These are phyloP conservation scores for Parietichytrium sp. DNA, from an alignment of 108 stramenopile genomes.

Conservation along the genomic window DNA sequence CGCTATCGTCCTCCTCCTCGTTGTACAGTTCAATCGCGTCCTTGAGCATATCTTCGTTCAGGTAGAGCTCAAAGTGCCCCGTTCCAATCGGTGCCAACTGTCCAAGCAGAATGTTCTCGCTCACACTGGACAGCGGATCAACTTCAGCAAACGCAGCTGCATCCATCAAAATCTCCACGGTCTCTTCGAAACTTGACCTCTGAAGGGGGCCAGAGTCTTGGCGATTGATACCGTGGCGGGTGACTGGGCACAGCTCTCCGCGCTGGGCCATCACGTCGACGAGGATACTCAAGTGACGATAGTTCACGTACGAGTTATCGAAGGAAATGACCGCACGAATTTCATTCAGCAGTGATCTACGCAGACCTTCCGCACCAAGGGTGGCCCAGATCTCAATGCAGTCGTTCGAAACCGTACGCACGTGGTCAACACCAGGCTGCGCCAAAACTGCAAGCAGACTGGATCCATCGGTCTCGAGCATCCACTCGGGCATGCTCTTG, in stretches of 20 bases:
- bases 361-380: constrained; percentile 93
- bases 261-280: constrained; percentile 98
- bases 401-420: constrained; percentile 86
- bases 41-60: constrained; percentile 87
- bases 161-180: constrained; percentile 96
- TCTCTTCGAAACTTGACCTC: constrained; percentile 95
- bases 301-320: constrained; percentile 97
- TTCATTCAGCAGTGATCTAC: constrained; percentile 77
- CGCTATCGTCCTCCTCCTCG: constrained; percentile 71
- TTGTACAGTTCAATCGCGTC: constrained; percentile 83
- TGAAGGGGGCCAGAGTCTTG: constrained; percentile 90
- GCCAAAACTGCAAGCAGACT: constrained; percentile 89
- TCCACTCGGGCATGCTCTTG: constrained; percentile 79
- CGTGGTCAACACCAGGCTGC: constrained; percentile 85
- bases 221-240: constrained; percentile 97
- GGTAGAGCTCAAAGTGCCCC: constrained; percentile 85
- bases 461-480: constrained; percentile 95
- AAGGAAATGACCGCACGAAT: constrained; percentile 84
- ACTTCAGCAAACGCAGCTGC: constrained; percentile 87
- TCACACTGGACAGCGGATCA: constrained; percentile 89
- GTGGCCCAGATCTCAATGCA: constrained; percentile 92
- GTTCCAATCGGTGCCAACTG: constrained; percentile 89
- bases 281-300: constrained; percentile 92
- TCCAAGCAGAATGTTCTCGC: constrained; percentile 97
- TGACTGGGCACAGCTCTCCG: constrained; percentile 92